Percentiles rank a stretch among this genome's conserved stretches.
phyloP scores from a whole-genome alignment of 1,284 basidiomycete genomes.

The Ganoderma leucocontextum region DNA sequence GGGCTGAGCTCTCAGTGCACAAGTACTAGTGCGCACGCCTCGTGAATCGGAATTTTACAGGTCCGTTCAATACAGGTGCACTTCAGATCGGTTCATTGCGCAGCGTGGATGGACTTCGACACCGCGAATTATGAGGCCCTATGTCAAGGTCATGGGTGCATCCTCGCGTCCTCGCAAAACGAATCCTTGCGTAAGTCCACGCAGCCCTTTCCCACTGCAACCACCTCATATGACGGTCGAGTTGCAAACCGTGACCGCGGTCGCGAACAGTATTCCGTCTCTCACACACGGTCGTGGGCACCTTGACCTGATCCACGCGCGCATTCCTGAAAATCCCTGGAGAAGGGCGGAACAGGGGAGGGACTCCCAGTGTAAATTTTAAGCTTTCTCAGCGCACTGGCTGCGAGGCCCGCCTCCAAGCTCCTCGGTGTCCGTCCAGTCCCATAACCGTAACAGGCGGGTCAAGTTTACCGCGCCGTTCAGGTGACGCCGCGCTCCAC shows the following conservation, averaged over 20 bases:
- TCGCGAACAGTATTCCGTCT: background rate
- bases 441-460: background rate
- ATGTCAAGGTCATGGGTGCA: background rate
- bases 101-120: background rate
- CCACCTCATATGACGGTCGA: background rate
- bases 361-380: background rate
- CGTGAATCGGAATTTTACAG: background rate
- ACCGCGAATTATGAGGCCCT: background rate
- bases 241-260: background rate
- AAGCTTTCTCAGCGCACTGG: background rate
- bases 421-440: background rate
- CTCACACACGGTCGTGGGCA: background rate
- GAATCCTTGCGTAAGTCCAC: background rate
- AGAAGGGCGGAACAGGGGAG: background rate
- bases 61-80: background rate
- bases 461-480: background rate
- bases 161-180: background rate
- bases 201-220: background rate
- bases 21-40: background rate
- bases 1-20: background rate
- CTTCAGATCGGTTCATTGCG: slow-evolving; percentile 2
- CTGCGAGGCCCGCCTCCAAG: background rate
- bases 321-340: background rate
- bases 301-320: background rate
- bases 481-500: background rate